Base-by-base conservation (phyloP, 1,284 basidiomycete genomes). In the Neolentinus lepideus region DNA sequence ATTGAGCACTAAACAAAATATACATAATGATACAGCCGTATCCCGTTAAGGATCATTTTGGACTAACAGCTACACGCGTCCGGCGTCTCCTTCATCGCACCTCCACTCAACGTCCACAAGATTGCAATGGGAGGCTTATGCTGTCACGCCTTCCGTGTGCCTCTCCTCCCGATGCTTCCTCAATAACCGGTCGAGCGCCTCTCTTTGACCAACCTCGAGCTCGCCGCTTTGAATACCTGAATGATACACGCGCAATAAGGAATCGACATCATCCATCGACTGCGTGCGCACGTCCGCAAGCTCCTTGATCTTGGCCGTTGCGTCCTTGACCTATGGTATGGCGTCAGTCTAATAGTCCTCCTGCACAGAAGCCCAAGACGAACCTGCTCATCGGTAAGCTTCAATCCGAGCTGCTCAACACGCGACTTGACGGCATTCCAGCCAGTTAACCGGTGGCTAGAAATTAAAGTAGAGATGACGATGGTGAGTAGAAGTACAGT, bases 391-490 rank as follows among this genome's bases (percentile, higher is more conserved):
- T 94, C 92, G n/a, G 83, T 88, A 57, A 94, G 79, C 59, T 74
- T 77, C 55, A 99, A 82, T 58, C 92, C 91, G 53, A 99, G 85
- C 72, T 98, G 97, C 76, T 99, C 95, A 26, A 97, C 95, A 71
- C 97, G 92, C 61, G 91, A 95, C 85, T 98, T 99, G 84, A 99
- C 94, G 43, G 94, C 95, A 69, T 98, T 98, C 95, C 95, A 98
- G 52, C 94, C 94, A 4, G 94, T 97, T 57, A 98, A 79, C 63
- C 95, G 92, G 73, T 97, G 94, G 36, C 88, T 89, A 58, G 16
- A 47, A 19, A 55, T 35, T 11, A 27, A n/a, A 52, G 14, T 9
- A 9, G 27, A 3, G 29, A 52, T 56, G 48, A 67, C 50, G 59
- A 6, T 33, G 29, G 31, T 12, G 12, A 50, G 54, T 48, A 45